Base-by-base conservation (phyloP, 2,329 filamentous ascomycete genomes). In the Diaporthe ilicicola region DNA sequence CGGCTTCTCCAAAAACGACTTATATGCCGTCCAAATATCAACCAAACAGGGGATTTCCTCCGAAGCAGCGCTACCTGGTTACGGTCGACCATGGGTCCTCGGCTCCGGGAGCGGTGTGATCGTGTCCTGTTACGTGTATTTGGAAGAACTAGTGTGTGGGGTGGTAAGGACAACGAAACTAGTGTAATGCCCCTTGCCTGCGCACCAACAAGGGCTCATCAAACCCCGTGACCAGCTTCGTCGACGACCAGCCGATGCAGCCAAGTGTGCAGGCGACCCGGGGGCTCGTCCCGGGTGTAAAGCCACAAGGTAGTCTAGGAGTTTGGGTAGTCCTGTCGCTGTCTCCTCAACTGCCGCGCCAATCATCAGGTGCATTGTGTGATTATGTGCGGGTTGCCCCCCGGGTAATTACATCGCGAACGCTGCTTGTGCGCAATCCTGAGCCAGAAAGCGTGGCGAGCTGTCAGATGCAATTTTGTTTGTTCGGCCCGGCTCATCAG, bases 391-490 rank as follows among this genome's bases (percentile, higher is more conserved):
- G n/a, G n/a, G n/a, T n/a, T n/a, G n/a, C n/a, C n/a, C n/a, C n/a
- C n/a, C n/a, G n/a, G 32, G 32, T 34, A 34, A 32, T 4, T 15
- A 22, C 19, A 1, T 19, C 24, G n/a, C 27, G 24, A 34, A 34
- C 39, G 56, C 4, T 34, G 32, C 32, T 5, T 34, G 32, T 62
- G 42, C 56, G 27, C 56, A 8, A 8, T 22, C 19, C 42, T 9
- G 39, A 34, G 39, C 27, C 56, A 48, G 56, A 62, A 27, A 39
- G 48, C 46, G 39, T 10, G 27, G 39, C 7, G 56, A 62, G 27
- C 56, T 62, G 56, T 62, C 56, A 62, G 56, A 62, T 62, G 56
- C 56, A 32, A 34, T 34, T 62, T 62, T 19, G 56, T 27, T 32
- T n/a, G n/a, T n/a, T n/a, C n/a, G n/a, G n/a, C 44, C 48, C 56